phyloP scores from a whole-genome alignment of 2,329 filamentous ascomycete species.

The Epichloe uncinata region DNA sequence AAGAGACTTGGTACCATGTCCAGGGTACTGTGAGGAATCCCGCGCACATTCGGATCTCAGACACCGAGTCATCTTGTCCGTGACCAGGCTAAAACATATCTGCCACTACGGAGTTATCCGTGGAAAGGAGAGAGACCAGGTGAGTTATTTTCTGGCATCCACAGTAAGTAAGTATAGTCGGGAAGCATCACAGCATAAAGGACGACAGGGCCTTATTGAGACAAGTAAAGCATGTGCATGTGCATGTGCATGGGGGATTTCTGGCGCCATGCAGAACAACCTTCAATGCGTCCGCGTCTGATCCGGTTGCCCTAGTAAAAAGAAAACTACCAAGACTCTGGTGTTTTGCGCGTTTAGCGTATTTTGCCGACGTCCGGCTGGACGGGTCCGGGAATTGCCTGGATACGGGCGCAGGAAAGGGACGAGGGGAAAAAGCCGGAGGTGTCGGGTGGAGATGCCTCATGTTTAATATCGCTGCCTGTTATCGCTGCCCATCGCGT shows the following conservation, averaged over 20 bases:
- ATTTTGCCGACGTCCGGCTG: no score
- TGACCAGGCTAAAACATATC: neutral
- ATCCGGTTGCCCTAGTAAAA: no score
- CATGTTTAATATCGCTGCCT: no score
- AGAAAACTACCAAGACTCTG: neutral
- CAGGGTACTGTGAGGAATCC: neutral
- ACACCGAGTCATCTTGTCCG: neutral
- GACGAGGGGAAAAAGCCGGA: neutral
- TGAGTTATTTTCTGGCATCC: slow-evolving; percentile 2
- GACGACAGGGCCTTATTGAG: neutral
- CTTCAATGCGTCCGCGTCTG: neutral
- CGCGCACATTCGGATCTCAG: neutral
- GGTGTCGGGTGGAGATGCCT: neutral
- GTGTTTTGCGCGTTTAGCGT: no score
- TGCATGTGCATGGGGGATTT: neutral
- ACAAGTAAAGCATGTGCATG: neutral
- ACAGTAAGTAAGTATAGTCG: neutral
- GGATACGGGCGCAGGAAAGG: no score
- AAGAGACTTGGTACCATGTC: neutral
- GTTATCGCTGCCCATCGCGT: neutral
- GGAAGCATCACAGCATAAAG: neutral
- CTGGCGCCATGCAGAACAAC: neutral
- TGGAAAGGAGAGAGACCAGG: neutral
- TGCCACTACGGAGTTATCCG: neutral
- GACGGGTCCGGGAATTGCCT: no score